Conservation (phyloP, 73 alveolate genomes). For the Paramecium biaurelia region DNA sequence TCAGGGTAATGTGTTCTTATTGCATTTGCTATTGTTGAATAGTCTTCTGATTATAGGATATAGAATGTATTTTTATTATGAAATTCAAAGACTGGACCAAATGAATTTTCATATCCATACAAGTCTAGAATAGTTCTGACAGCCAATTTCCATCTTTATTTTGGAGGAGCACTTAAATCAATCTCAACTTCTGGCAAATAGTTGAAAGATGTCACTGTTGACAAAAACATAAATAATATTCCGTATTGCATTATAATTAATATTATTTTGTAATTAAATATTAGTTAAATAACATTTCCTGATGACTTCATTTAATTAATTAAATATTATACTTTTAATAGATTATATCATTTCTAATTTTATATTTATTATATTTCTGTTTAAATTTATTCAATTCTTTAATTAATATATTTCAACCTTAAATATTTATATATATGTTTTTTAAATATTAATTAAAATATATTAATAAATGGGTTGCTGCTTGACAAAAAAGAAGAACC, state of each 20-base stretch:
- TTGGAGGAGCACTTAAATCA: not conserved
- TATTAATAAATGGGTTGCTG: conserved; percentile 13
- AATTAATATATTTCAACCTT: not conserved
- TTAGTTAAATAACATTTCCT: not conserved
- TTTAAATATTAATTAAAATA: not conserved
- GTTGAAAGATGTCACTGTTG: not conserved
- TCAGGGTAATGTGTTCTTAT: conserved; percentile 28
- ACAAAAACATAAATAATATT: not conserved
- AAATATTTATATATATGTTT: not conserved
- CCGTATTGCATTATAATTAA: not conserved
- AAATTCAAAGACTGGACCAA: conserved; percentile 29
- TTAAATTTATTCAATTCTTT: not conserved
- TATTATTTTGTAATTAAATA: not conserved
- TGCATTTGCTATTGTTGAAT: not conserved
- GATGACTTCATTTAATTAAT: not conserved
- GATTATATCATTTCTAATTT: not conserved
- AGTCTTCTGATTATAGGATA: not conserved
- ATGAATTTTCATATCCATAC: conserved; percentile 19
- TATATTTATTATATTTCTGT: not conserved
- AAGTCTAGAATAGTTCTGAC: not conserved
- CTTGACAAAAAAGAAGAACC: not conserved
- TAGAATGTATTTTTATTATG: conserved; percentile 39
- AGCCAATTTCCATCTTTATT: not conserved
- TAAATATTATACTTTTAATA: not conserved
- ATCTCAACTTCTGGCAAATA: not conserved